Evolutionary conservation across 73 alveolate species (phyloP).

Genomic region (Tetrahymena thermophila): DNA sequence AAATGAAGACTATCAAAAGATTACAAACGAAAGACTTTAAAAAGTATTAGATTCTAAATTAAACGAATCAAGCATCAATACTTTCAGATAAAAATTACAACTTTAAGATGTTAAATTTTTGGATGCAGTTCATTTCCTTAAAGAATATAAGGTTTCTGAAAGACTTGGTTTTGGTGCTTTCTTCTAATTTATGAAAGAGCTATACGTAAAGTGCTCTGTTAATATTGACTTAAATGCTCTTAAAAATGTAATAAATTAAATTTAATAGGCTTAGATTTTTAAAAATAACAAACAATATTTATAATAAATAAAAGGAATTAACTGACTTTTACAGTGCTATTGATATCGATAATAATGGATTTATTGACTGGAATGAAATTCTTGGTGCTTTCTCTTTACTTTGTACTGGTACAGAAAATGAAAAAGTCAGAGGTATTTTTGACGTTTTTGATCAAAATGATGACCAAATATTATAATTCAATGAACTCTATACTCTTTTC

Average conservation of each 20-base stretch:
- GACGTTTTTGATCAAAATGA: background rate
- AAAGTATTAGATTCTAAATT: background rate
- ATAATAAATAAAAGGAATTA: background rate
- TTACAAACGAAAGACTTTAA: background rate
- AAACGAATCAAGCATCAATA: background rate
- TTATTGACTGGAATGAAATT: background rate
- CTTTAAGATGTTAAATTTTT: background rate
- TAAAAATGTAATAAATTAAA: background rate
- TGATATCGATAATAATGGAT: background rate
- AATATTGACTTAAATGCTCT: background rate
- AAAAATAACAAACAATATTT: no score
- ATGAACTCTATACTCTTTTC: background rate
- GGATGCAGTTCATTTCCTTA: background rate
- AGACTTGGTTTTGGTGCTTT: background rate
- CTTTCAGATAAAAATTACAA: background rate
- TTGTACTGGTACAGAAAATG: background rate
- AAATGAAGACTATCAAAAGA: background rate
- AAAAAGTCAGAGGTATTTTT: background rate
- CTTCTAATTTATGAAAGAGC: background rate
- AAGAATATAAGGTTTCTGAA: background rate
- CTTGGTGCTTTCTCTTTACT: constrained; percentile 3
- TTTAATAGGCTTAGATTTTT: no score
- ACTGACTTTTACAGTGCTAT: background rate
- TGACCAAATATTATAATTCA: background rate
- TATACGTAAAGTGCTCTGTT: background rate